Evolutionary conservation across 352 stramenopile genomes (phyloP).

Genomic region (Phytopythium ostracodes): DNA sequence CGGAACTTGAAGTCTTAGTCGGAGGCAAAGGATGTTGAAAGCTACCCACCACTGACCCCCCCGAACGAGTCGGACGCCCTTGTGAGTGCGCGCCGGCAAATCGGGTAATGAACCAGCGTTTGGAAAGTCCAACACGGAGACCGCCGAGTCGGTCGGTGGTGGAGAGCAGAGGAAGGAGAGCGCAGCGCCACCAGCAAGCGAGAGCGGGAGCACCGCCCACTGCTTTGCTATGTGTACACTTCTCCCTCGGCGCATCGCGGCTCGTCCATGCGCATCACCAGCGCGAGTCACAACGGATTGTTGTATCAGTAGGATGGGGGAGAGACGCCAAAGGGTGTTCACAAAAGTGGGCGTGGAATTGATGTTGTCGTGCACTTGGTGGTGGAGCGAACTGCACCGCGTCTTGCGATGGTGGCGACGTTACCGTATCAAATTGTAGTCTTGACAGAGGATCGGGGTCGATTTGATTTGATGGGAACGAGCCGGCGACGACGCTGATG

Average conservation of each 20-base stretch:
- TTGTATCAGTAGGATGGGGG: too few relatives aligned
- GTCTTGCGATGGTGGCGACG: neutral
- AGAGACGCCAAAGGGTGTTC: neutral
- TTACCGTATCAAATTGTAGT: too few relatives aligned
- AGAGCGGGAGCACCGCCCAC: neutral
- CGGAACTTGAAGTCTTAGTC: neutral
- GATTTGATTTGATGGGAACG: neutral
- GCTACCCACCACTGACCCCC: slow-evolving; percentile 9
- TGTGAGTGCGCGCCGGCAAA: slow-evolving; percentile 15
- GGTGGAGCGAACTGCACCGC: neutral
- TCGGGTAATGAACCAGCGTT: slow-evolving; percentile 20
- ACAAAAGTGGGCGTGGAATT: neutral
- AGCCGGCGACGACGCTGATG: neutral
- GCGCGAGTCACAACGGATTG: neutral
- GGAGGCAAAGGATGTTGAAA: neutral
- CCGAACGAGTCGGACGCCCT: slow-evolving; percentile 5
- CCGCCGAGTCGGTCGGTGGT: neutral
- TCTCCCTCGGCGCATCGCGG: too few relatives aligned
- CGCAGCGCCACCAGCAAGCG: neutral
- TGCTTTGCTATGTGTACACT: slow-evolving; percentile 3
- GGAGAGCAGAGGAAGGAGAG: neutral
- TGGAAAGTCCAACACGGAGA: neutral
- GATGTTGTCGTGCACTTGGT: neutral
- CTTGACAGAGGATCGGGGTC: neutral
- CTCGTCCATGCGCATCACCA: neutral